Base-by-base conservation (phyloP, 192 early-diverging fungal species). In the Podila verticillata region DNA sequence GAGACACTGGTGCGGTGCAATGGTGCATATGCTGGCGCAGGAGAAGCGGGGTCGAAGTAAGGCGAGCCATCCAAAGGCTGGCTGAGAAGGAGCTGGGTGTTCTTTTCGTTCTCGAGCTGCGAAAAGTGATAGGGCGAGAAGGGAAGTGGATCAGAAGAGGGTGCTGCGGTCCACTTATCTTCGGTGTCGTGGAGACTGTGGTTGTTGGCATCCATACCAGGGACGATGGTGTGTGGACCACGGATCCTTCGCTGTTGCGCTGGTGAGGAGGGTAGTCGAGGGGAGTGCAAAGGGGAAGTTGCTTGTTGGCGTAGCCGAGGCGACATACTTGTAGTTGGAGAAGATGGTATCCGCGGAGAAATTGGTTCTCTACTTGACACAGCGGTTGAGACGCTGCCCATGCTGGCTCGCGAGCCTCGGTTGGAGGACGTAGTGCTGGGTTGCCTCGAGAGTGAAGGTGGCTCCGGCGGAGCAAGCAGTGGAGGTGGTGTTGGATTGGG, bases 1-100 rank as follows among this genome's bases (percentile, higher is more conserved):
- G 48, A 20, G 48, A 71, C 54, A n/a, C 35, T 35, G 28, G 67
- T 22, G 54, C 64, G 36, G 54, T 58, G 64, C 70, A 72, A 32
- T 15, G 58, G 58, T 17, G 30, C 17, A 30, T 28, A 60, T 19
- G 58, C 26, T 60, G 28, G 58, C 1, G 58, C 30, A 32, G 58
- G 26, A 12, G 58, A 60, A 19, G 58, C 30, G 20, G 51, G 20
- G 1, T 54, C 51, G 20, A 24, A 54, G 51, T 54, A 54, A 24
- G 51, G 54, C 9, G 54, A 26, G 12, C 22, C 7, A 57, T 57
- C 7, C 2, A 28, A 26, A 28, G 54, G 39, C 39, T 44, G 39
- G 39, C 39, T 44, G 39, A 44, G 39, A 44, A 44, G 39, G 39
- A 44, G 39, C 4, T 31, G 58, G 20, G 29, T 30, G 28, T 30